Evolutionary conservation across 2,329 filamentous ascomycete genomes (phyloP), one percentile per base, ranked within the genome.

Genomic region (Trichoderma sp.): DNA sequence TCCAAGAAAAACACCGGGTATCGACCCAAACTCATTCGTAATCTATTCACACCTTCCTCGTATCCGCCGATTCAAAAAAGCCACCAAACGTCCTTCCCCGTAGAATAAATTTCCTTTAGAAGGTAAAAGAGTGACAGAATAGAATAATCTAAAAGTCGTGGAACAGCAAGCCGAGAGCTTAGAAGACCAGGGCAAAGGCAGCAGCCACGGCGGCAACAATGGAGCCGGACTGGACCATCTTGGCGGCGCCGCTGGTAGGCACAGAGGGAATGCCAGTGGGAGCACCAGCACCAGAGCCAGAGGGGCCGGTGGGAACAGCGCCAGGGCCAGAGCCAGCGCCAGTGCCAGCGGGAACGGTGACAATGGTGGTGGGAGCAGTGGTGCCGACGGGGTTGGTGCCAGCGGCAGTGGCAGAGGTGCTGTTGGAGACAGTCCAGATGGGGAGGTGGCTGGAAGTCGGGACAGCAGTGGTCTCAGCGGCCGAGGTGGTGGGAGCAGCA

Each of bases 191-290:
- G 69, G 79, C 78, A 61, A 82, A 69, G 69, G 79, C 81, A 43
- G 79, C 81, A 32, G 79, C 78, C 66, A 84, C 70, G 46, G 78
- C 79, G 51, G 76, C 77, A 43, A 80, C 79, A 56, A 84, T 71
- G 68, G 83, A 70, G 58, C 81, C 80, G 70, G 79, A 79, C 73
- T 81, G 79, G 32, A 80, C 72, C 51, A 83, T 75, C 49, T 74
- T 77, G 59, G 81, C 81, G 70, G 76, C 79, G 70, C 76, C 78
- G 51, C 68, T 71, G 16, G 78, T 74, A 59, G 77, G 69, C 49
- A 71, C 71, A 54, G 71, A 51, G 21, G 63, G 32, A 28, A 52
- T 59, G 37, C 59, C 68, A 18, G 65, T 60, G 63, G 61, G 73
- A 26, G 72, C 51, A 34, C 32, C 32, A 52, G 71, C 70, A 18